phyloP scores from a whole-genome alignment of 257 asterid genomes.

The Verbascum thapsus region DNA sequence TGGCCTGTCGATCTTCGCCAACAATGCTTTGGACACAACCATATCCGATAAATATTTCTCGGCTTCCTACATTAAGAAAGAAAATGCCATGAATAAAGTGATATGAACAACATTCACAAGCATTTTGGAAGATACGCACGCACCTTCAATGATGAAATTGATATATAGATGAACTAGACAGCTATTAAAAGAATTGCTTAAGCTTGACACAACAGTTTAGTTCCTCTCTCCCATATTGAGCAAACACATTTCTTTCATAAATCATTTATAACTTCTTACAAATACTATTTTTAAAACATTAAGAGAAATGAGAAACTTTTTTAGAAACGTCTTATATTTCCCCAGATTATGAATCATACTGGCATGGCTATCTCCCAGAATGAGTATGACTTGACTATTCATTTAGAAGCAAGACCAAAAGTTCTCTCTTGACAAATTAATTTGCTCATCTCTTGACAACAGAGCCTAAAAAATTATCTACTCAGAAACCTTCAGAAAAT shows the following conservation, averaged over 20 bases:
- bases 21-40: constrained; percentile 90
- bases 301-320: too few species aligned
- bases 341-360: too few species aligned
- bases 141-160: not conserved
- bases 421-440: not conserved
- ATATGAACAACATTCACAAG: not conserved
- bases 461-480: not conserved
- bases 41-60: constrained; percentile 93
- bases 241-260: too few species aligned
- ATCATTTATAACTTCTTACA: too few species aligned
- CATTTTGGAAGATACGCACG: not conserved
- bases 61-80: constrained; percentile 55
- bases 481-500: not conserved
- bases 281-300: too few species aligned
- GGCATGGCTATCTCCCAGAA: too few species aligned
- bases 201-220: too few species aligned
- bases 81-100: not conserved
- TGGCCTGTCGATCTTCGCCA: constrained; percentile 90
- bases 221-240: too few species aligned
- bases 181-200: too few species aligned
- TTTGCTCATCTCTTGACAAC: not conserved
- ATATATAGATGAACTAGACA: not conserved
- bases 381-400: too few species aligned
- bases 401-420: too few species aligned
- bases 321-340: too few species aligned